Conservation (phyloP, 345 rosid species). For the Brassica incana region DNA sequence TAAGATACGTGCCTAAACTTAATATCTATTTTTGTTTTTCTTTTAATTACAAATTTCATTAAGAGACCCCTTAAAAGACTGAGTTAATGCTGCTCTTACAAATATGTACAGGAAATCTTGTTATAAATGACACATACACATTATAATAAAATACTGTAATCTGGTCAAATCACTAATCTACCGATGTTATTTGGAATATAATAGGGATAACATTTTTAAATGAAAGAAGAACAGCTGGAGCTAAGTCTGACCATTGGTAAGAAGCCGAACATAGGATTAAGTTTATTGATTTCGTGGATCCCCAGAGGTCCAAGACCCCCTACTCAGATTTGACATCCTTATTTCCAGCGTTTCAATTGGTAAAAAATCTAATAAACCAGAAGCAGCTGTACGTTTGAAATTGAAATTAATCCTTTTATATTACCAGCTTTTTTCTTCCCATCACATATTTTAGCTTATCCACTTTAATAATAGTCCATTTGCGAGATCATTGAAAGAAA, state of each 20-base stretch:
- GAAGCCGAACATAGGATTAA: constrained; percentile 30
- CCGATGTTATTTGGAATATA: neutral
- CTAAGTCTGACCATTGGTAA: constrained; percentile 34
- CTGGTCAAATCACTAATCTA: neutral
- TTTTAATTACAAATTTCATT: no score
- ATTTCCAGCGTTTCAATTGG: neutral
- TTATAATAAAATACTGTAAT: neutral
- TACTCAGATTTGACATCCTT: constrained; percentile 32
- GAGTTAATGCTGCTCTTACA: no score
- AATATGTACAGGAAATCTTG: neutral
- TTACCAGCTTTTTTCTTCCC: neutral
- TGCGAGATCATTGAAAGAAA: neutral
- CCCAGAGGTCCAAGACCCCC: constrained; percentile 38
- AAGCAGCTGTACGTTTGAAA: neutral
- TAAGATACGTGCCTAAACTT: no score
- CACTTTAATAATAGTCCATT: neutral
- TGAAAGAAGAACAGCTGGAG: constrained; percentile 19
- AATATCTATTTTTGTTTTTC: no score
- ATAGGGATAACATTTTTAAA: neutral
- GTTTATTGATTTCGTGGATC: constrained; percentile 31
- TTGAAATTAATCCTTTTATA: neutral
- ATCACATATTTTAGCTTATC: neutral
- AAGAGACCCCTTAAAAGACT: no score
- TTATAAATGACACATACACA: neutral
- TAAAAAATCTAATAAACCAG: neutral